Evolutionary conservation across 139 green algal genomes (phyloP).

Genomic region (Auxenochlorella pyrenoidosa): DNA sequence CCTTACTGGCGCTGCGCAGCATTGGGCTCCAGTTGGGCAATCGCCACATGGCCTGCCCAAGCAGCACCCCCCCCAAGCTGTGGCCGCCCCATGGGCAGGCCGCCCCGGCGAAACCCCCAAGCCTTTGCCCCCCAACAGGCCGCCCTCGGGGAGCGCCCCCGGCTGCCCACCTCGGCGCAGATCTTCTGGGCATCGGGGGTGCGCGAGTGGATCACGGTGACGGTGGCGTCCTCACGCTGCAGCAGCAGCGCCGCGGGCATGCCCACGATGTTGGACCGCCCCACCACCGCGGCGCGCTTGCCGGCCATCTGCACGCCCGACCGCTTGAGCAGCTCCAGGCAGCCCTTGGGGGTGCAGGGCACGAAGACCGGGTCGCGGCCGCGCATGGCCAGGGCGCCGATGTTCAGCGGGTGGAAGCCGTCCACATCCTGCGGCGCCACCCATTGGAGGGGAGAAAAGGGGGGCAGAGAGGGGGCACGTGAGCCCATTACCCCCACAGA

Average conservation of each 20-base stretch:
- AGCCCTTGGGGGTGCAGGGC: conserved; percentile 90
- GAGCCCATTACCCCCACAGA: no score
- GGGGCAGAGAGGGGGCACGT: no score
- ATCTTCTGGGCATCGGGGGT: conserved; percentile 72
- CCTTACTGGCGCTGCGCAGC: no score
- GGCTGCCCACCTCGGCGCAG: conserved; percentile 54
- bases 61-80: no score
- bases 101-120: no score
- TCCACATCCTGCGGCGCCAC: conserved; percentile 95
- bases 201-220: conserved; percentile 61
- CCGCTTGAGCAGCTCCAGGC: conserved; percentile 92
- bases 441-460: no score
- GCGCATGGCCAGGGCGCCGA: conserved; percentile 87
- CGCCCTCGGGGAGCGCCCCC: no score
- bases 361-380: conserved; percentile 82
- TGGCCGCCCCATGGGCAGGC: no score
- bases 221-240: conserved; percentile 62
- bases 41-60: no score
- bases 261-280: conserved; percentile 94
- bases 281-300: conserved; percentile 90
- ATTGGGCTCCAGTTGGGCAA: no score
- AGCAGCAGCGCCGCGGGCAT: conserved; percentile 89
- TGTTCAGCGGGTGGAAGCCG: conserved; percentile 96
- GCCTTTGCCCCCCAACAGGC: no score
- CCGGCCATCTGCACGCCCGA: conserved; percentile 52